phyloP scores from a whole-genome alignment of 257 asterid species.

The Perilla frutescens region DNA sequence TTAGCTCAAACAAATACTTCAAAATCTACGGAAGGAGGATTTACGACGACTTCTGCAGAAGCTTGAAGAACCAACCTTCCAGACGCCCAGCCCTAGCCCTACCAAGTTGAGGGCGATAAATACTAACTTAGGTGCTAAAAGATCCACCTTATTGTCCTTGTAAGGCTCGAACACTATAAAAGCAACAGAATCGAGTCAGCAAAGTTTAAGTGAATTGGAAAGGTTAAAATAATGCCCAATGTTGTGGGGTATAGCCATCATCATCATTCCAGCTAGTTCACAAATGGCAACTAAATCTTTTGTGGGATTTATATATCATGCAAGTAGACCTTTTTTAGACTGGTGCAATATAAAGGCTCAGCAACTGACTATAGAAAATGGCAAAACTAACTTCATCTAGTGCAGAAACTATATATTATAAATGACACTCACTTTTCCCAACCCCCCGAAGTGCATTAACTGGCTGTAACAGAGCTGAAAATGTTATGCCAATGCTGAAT shows the following conservation, averaged over 20 bases:
- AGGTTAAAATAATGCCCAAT: background rate
- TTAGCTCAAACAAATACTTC: conserved; percentile 25
- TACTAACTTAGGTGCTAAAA: conserved; percentile 71
- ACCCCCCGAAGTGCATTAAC: conserved; percentile 93
- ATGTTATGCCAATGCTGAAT: conserved; percentile 94
- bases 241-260: background rate
- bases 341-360: background rate
- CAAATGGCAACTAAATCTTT: conserved; percentile 12
- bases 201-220: background rate
- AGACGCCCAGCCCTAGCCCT: conserved; percentile 87
- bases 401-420: background rate
- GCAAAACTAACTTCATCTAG: background rate
- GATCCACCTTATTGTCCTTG: conserved; percentile 91
- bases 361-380: conserved; percentile 20
- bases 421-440: conserved; percentile 72
- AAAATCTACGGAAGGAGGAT: conserved; percentile 17
- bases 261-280: conserved; percentile 14
- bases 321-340: conserved; percentile 1
- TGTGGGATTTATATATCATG: background rate
- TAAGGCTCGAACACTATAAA: conserved; percentile 90
- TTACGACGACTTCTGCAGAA: background rate
- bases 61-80: conserved; percentile 72
- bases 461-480: conserved; percentile 97
- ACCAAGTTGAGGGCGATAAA: conserved; percentile 85
- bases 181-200: conserved; percentile 33